phyloP scores from a whole-genome alignment of 129 eudicot genomes.

The Tagetes erecta region DNA sequence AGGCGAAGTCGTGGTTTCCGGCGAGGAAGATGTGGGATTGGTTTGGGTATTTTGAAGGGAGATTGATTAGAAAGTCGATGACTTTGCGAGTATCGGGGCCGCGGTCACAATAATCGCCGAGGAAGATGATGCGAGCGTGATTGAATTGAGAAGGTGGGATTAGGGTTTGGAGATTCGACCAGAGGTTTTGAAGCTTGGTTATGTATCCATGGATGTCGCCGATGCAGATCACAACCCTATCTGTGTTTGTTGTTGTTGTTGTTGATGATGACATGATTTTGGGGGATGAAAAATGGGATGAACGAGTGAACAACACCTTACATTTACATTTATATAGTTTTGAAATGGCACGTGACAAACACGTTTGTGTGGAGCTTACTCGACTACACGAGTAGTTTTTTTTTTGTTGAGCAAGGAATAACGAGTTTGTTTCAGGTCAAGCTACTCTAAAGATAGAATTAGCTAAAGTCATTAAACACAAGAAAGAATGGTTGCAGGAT shows the following conservation, averaged over 20 bases:
- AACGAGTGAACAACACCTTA: neutral
- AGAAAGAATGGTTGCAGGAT: no score
- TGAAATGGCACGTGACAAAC: no score
- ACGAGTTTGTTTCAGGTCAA: no score
- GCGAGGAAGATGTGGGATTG: conserved; percentile 77
- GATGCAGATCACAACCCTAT: conserved; percentile 26
- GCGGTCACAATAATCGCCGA: conserved; percentile 92
- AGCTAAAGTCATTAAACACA: no score
- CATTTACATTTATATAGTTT: no score
- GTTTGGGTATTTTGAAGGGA: conserved; percentile 75
- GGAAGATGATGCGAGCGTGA: conserved; percentile 49
- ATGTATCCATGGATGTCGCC: conserved; percentile 49
- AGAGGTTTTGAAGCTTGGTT: conserved; percentile 36
- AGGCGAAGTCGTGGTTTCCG: conserved; percentile 85
- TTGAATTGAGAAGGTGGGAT: conserved; percentile 26
- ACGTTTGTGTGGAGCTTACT: no score
- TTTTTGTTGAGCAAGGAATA: no score
- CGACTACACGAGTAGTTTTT: no score
- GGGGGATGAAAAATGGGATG: neutral
- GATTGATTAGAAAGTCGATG: conserved; percentile 54
- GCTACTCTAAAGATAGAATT: no score
- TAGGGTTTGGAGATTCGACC: conserved; percentile 39
- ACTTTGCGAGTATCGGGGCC: conserved; percentile 67
- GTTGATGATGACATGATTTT: neutral
- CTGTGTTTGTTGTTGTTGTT: neutral